These are phyloP conservation scores for Annulohypoxylon nitens DNA, from an alignment of 495 filamentous ascomycete species.

Conservation along the genomic window DNA sequence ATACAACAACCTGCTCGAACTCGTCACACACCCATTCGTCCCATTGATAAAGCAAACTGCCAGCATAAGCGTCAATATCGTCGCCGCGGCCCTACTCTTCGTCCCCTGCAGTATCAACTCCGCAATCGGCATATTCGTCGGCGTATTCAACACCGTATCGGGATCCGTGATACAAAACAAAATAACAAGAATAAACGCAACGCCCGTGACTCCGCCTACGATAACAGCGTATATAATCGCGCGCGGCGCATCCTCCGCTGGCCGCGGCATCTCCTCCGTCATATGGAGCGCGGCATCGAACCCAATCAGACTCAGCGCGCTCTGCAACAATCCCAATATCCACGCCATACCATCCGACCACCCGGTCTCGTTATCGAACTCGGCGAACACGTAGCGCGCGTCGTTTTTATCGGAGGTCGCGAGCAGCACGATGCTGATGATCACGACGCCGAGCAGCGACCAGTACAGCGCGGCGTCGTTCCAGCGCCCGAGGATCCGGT, in stretches of 20 bases:
- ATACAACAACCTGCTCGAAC: constrained; percentile 66
- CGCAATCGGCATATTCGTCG: constrained; percentile 61
- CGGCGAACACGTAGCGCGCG: constrained; percentile 65
- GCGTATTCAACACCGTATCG: constrained; percentile 50
- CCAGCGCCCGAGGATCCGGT: constrained; percentile 52
- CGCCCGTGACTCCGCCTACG: constrained; percentile 54
- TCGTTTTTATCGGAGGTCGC: constrained; percentile 53
- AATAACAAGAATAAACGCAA: constrained; percentile 52
- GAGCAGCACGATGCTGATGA: constrained; percentile 56
- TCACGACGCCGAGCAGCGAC: constrained; percentile 54
- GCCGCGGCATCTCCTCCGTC: constrained; percentile 63
- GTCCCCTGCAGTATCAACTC: constrained; percentile 57
- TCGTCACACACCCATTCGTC: constrained; percentile 61
- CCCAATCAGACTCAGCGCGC: constrained; percentile 70
- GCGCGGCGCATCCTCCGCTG: constrained; percentile 53
- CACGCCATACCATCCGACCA: constrained; percentile 74
- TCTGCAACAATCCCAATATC: constrained; percentile 73
- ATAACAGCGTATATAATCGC: constrained; percentile 55
- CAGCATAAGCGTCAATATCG: constrained; percentile 52
- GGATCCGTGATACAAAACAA: constrained; percentile 54
- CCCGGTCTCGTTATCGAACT: constrained; percentile 72
- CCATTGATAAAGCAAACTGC: constrained; percentile 56
- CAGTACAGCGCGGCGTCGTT: constrained; percentile 56
- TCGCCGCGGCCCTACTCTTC: constrained; percentile 49
- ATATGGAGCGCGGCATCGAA: constrained; percentile 75